Evolutionary conservation across 139 green algal species (phyloP), one percentile per base, ranked within the genome.

Genomic region (Gonium pectorale): DNA sequence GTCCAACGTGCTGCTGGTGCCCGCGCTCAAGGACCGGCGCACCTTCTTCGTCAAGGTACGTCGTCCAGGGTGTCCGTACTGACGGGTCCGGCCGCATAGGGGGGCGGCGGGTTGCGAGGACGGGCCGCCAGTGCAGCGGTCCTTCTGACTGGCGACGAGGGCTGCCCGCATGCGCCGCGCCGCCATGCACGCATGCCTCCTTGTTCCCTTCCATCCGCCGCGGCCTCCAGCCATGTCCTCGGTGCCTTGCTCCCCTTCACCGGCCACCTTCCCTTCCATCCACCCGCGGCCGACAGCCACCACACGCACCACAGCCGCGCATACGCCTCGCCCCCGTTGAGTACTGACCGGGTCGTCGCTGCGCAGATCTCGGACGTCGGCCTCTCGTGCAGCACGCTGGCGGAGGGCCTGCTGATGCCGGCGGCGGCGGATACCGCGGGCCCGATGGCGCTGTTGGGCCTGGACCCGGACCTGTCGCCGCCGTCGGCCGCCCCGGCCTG

Each of bases 41-140:
- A 72, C 62, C 37, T 83, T 83, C 75, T 62, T 40, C 17, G 75
- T 37, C 38, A 83, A 83, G 75, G 75, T 72, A 31, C 2, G 40
- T 31, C 19, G 2, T 33, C 33, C 11, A 31, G 8, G 3, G 0
- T 40, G 71, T 17, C 7, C 4, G 63, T 70, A n/a, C 19, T 7
- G 56, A 33, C 21, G 56, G 56, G 17, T 21, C 6, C 21, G 6
- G 56, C 8, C 19, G 21, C 56, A 13, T 66, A 31, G 24, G 7
- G 24, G 21, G 7, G n/a, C 19, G 19, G 56, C 24, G 24, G 56
- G 21, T n/a, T n/a, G n/a, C n/a, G n/a, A n/a, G 24, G 24, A 66
- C 22, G 56, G 24, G 56, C 19, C 24, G 13, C 49, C 49, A 56
- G 49, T n/a, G 49, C 49, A 56, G 13, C 13, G 49, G 49, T 17